Conservation (phyloP, 257 asterid species). For the Lycium barbarum region DNA sequence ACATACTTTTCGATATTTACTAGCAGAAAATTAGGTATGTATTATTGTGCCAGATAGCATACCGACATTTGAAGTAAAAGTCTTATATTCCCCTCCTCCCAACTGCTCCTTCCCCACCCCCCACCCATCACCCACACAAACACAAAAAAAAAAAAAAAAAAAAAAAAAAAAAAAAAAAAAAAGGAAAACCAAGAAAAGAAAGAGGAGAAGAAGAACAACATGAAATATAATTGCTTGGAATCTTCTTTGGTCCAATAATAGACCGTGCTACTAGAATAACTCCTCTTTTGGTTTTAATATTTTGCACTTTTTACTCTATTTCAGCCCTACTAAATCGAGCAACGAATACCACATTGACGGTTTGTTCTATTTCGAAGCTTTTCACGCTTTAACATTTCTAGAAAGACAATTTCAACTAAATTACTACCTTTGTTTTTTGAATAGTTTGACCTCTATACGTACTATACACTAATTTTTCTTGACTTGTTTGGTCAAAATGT, state of each 20-base stretch:
- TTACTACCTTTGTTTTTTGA: not conserved
- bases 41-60: not conserved
- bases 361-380: not conserved
- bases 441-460: not conserved
- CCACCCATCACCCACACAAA: no score
- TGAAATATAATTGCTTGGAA: not conserved
- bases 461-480: not conserved
- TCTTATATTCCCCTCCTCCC: not conserved
- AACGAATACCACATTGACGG: no score
- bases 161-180: no score
- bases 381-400: not conserved
- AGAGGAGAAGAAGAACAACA: no score
- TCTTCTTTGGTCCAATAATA: not conserved
- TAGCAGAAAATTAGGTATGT: not conserved
- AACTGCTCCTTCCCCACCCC: no score
- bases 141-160: no score
- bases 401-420: not conserved
- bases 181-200: no score
- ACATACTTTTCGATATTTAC: not conserved
- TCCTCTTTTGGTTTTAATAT: not conserved
- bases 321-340: no score
- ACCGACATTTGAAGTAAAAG: not conserved
- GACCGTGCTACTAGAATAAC: not conserved
- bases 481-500: constrained; percentile 9
- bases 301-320: not conserved